Evolutionary conservation across 2,329 filamentous ascomycete species (phyloP), one percentile per base, ranked within the genome.

Genomic region (Curvularia lunata): DNA sequence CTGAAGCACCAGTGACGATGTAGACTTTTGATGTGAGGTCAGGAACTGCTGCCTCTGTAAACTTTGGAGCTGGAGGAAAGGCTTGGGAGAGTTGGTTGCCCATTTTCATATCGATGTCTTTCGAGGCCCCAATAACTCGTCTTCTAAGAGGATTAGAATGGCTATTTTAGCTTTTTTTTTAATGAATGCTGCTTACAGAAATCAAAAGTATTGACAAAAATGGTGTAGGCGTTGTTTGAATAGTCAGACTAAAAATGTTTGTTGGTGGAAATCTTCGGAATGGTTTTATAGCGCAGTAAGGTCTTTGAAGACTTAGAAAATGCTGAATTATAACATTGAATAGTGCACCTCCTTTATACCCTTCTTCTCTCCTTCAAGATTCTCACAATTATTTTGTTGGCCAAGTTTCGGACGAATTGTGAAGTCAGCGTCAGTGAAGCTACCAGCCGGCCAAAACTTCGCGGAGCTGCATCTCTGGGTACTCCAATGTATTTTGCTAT

Each of bases 1-100:
- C 67, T 51, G 79, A 77, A 25, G 78, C 80, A 23, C 82, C 82
- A 0, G 76, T 87, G 13, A 87, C 80, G 57, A 87, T 79, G 73
- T 79, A 81, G 34, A 85, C 81, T 75, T 79, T 64, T 28, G 76
- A 79, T 54, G 80, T 77, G 48, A 80, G 72, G 42, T 63, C 63
- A 28, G 54, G 41, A 9, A 82, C 70, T 30, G 80, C 73, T 41
- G 56, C 34, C 30, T 67, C 64, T 6, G 66, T 70, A 38, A 71
- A 66, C 4, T 46, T 37, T 7, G 64, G 48, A 1, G 54, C 25
- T 4, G 67, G 67, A 9, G 64, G 63, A 34, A 67, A 71, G 13
- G 30, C 30, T 41, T 66, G 60, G 41, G 56, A 60, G 27, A 63
- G 25, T 53, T 63, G 59, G 46, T 60, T 63, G 34, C 61, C 62